Evolutionary conservation across 2,329 filamentous ascomycete species (phyloP).

Genomic region (Hysterium pulicare): DNA sequence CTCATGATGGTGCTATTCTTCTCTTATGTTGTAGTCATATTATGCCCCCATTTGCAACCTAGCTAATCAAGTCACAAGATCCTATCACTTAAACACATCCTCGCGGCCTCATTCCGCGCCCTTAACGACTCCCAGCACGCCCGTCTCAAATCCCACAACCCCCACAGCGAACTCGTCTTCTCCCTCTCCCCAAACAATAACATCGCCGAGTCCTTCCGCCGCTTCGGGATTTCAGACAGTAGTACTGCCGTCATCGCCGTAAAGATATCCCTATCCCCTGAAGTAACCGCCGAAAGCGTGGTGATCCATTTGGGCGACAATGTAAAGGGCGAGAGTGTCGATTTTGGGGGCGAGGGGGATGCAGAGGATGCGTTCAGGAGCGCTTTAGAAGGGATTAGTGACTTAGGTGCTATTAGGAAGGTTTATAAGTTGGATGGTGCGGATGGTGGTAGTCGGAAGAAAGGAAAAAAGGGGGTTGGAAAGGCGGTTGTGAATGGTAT

Average conservation of each 20-base stretch:
- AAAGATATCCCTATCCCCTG: conserved; percentile 59
- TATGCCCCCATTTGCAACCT: no score
- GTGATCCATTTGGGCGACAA: conserved; percentile 19
- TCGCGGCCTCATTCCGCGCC: conserved; percentile 76
- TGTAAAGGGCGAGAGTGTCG: conserved; percentile 24
- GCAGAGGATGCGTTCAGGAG: not conserved
- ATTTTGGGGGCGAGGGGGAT: conserved; percentile 15
- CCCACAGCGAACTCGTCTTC: conserved; percentile 85
- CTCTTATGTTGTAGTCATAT: no score
- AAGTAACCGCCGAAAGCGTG: conserved; percentile 24
- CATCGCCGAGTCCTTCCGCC: conserved; percentile 86
- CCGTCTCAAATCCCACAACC: conserved; percentile 72
- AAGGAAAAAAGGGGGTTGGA: conserved; percentile 8
- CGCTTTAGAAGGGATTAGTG: conserved; percentile 51
- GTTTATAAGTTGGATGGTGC: conserved; percentile 76
- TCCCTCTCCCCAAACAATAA: conserved; percentile 80
- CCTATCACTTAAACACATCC: conserved; percentile 67
- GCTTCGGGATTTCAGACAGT: conserved; percentile 72
- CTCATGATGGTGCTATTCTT: no score
- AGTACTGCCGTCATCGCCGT: conserved; percentile 74
- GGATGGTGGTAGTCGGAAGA: conserved; percentile 41
- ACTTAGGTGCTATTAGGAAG: conserved; percentile 67
- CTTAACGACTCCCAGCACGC: conserved; percentile 61
- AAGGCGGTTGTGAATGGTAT: conserved; percentile 15
- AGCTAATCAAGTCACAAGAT: conserved; percentile 60